Evolutionary conservation across 257 asterid species (phyloP).

Genomic region (Oldenlandia corymbosa): DNA sequence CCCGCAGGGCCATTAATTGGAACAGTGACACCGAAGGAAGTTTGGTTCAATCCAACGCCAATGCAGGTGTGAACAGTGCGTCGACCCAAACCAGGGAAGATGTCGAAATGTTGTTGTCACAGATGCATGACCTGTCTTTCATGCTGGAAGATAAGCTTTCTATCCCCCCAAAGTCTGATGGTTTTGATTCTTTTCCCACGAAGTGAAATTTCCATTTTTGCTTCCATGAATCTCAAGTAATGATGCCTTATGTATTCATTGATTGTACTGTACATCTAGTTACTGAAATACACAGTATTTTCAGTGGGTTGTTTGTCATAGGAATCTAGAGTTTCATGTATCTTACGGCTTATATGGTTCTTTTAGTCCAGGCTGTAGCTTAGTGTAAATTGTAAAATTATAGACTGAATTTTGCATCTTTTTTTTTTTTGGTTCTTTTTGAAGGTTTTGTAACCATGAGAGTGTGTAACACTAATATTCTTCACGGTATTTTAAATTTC

Average conservation of each 20-base stretch:
- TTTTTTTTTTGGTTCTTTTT: too few species aligned
- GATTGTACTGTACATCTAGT: not conserved
- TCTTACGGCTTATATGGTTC: too few species aligned
- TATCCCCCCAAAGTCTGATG: slow-evolving; percentile 29
- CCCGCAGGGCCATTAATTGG: slow-evolving; percentile 17
- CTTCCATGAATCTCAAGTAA: not conserved
- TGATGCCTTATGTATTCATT: not conserved
- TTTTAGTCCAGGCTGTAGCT: too few species aligned
- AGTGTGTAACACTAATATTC: too few species aligned
- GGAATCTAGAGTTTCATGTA: too few species aligned
- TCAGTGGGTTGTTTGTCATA: too few species aligned
- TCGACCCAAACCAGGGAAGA: slow-evolving; percentile 16
- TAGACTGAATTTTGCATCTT: too few species aligned
- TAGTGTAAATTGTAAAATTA: too few species aligned
- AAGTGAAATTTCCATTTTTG: slow-evolving; percentile 6
- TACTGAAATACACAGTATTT: too few species aligned
- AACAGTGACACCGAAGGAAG: slow-evolving; percentile 9
- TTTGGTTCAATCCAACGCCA: slow-evolving; percentile 11
- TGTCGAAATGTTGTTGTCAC: slow-evolving; percentile 23
- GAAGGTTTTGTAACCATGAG: too few species aligned
- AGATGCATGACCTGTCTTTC: slow-evolving; percentile 50
- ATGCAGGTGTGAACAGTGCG: slow-evolving; percentile 8
- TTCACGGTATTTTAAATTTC: too few species aligned
- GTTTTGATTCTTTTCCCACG: slow-evolving; percentile 3
- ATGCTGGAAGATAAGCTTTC: slow-evolving; percentile 37